A percentile compares a stretch with the other conserved stretches of the same genome.
Evolutionary conservation across 805 yeast genomes (phyloP).

Genomic region (Metschnikowia baotianmanensis): DNA sequence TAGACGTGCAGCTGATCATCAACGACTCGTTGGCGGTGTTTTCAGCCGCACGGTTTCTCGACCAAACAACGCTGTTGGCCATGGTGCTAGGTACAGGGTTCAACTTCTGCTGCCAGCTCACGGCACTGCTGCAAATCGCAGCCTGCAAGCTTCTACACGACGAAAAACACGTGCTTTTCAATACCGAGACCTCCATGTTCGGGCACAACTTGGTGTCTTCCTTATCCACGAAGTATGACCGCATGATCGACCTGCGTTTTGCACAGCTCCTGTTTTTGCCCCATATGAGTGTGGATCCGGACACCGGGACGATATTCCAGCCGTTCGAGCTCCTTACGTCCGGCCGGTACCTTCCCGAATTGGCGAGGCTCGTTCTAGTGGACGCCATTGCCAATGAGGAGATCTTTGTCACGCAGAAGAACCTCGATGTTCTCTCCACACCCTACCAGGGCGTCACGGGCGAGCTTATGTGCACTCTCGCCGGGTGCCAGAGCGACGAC

Average conservation of each 20-base stretch:
- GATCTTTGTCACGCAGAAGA: constrained; percentile 24
- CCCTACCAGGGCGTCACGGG: constrained; percentile 38
- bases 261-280: constrained; percentile 22
- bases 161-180: constrained; percentile 30
- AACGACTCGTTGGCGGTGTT: constrained; percentile 69
- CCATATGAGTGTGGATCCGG: constrained; percentile 30
- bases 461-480: constrained; percentile 39
- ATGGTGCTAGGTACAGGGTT: constrained; percentile 70
- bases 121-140: constrained; percentile 19
- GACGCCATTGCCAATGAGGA: constrained; percentile 31
- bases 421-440: constrained; percentile 15
- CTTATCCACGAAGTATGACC: constrained; percentile 39
- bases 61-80: constrained; percentile 42
- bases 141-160: constrained; percentile 10
- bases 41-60: constrained; percentile 48
- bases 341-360: constrained; percentile 57
- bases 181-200: constrained; percentile 57
- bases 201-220: constrained; percentile 37
- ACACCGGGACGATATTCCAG: constrained; percentile 40
- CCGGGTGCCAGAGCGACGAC: constrained; percentile 26
- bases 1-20: constrained; percentile 46
- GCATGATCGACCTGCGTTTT: constrained; percentile 35
- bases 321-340: constrained; percentile 56
- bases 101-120: constrained; percentile 48
- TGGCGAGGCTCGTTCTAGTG: constrained; percentile 42